Conservation (phyloP, 2,329 filamentous ascomycete genomes). For the Verticillium dahliae region DNA sequence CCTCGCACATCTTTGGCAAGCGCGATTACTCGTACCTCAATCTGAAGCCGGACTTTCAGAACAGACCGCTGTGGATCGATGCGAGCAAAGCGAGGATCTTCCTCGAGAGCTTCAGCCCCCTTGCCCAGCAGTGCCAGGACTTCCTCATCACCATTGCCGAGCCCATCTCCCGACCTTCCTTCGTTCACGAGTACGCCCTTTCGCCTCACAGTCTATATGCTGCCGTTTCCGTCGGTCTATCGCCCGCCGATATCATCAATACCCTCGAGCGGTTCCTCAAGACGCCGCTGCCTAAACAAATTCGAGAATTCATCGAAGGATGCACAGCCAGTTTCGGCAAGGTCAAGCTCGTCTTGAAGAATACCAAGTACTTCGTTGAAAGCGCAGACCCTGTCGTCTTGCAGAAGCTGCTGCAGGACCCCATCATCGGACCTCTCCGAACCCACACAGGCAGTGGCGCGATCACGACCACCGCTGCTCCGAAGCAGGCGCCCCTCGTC, state of each 20-base stretch:
- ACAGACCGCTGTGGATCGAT: slow-evolving; percentile 91
- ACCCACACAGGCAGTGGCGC: slow-evolving; percentile 60
- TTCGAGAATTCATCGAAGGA: slow-evolving; percentile 68
- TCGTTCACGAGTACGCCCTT: slow-evolving; percentile 88
- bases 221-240: slow-evolving; percentile 88
- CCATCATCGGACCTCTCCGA: slow-evolving; percentile 71
- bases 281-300: slow-evolving; percentile 74
- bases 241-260: slow-evolving; percentile 82
- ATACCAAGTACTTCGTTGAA: slow-evolving; percentile 91
- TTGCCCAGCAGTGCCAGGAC: slow-evolving; percentile 82
- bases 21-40: slow-evolving; percentile 75
- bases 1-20: slow-evolving; percentile 36
- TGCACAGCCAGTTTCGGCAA: slow-evolving; percentile 92
- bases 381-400: slow-evolving; percentile 82
- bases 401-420: slow-evolving; percentile 79
- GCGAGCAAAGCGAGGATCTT: slow-evolving; percentile 81
- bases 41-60: slow-evolving; percentile 82
- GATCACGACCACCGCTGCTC: slow-evolving; percentile 74
- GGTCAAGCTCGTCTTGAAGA: slow-evolving; percentile 88
- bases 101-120: slow-evolving; percentile 86
- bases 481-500: slow-evolving; percentile 79
- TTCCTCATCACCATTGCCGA: slow-evolving; percentile 96
- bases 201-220: slow-evolving; percentile 92
- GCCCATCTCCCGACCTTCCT: slow-evolving; percentile 80
- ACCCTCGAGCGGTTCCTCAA: slow-evolving; percentile 86